Conservation (phyloP, 345 rosid species). For the Aquilaria sinensis region DNA sequence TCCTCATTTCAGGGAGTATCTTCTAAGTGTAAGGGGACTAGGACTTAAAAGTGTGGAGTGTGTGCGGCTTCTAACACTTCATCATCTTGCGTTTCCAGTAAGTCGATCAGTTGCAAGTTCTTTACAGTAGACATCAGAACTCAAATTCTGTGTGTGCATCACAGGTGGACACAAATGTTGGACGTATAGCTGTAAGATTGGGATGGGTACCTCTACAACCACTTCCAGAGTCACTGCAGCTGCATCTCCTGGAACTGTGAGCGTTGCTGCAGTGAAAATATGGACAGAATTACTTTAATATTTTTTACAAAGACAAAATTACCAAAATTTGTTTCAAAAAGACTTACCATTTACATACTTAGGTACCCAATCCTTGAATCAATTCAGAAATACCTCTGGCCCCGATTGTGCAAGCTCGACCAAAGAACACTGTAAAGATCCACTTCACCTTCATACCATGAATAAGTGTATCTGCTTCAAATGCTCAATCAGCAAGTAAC, state of each 20-base stretch:
- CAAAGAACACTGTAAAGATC: conserved; percentile 74
- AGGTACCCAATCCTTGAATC: conserved; percentile 96
- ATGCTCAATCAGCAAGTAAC: conserved; percentile 1
- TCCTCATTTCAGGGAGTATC: conserved; percentile 57
- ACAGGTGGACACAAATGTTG: conserved; percentile 99
- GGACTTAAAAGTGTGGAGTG: conserved; percentile 99
- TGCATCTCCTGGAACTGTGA: conserved; percentile 94
- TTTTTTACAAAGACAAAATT: conserved; percentile 7
- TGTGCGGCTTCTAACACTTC: conserved; percentile 91
- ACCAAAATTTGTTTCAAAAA: not conserved
- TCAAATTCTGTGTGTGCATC: conserved; percentile 12
- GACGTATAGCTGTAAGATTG: conserved; percentile 92
- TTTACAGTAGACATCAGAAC: conserved; percentile 12
- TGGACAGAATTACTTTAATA: not conserved
- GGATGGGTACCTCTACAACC: conserved; percentile 99
- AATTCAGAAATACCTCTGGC: conserved; percentile 95
- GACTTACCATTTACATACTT: conserved; percentile 15
- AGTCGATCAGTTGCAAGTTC: conserved; percentile 20
- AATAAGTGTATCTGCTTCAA: conserved; percentile 3
- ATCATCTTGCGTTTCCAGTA: conserved; percentile 98
- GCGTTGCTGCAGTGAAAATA: conserved; percentile 9
- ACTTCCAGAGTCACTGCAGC: conserved; percentile 92
- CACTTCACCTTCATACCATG: conserved; percentile 6
- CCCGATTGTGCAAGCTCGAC: conserved; percentile 92
- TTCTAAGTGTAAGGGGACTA: conserved; percentile 74